phyloP scores from a whole-genome alignment of 495 filamentous ascomycete species.

The Xylaria longipes region DNA sequence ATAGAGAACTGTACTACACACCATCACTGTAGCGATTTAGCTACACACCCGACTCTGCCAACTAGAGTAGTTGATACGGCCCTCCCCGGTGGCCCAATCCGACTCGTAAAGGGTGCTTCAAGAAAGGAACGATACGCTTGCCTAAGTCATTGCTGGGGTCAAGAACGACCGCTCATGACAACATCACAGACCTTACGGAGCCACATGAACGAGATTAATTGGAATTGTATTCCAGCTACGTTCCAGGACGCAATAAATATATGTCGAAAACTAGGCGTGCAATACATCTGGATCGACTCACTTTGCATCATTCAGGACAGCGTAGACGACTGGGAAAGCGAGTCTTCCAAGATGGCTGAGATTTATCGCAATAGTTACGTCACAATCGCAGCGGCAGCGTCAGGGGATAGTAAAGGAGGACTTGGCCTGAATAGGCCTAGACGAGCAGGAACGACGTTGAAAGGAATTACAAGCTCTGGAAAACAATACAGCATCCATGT shows the following conservation, averaged over 20 bases:
- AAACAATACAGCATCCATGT: conserved; percentile 14
- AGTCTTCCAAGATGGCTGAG: conserved; percentile 20
- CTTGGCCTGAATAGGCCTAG: not conserved
- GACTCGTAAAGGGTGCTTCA: not conserved
- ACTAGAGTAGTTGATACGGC: not conserved
- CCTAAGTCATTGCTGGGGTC: conserved; percentile 32
- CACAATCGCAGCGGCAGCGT: conserved; percentile 26
- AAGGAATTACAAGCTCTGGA: conserved; percentile 7
- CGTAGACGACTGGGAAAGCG: conserved; percentile 16
- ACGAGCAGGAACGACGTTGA: not conserved
- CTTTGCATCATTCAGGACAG: conserved; percentile 32
- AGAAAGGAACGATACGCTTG: conserved; percentile 20
- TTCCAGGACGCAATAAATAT: conserved; percentile 32
- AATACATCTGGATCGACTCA: conserved; percentile 14
- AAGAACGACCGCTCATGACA: conserved; percentile 2
- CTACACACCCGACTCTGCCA: not conserved
- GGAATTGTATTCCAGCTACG: conserved; percentile 22
- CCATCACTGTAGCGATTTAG: conserved; percentile 15
- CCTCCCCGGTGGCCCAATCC: not conserved
- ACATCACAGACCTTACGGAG: conserved; percentile 7
- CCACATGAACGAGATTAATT: conserved; percentile 17
- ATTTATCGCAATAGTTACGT: conserved; percentile 28
- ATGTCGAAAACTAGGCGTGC: conserved; percentile 20
- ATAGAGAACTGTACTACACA: conserved; percentile 18
- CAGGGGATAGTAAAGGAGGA: conserved; percentile 17